phyloP scores from a whole-genome alignment of 306 rosid genomes.

The Aeschynomene evenia region DNA sequence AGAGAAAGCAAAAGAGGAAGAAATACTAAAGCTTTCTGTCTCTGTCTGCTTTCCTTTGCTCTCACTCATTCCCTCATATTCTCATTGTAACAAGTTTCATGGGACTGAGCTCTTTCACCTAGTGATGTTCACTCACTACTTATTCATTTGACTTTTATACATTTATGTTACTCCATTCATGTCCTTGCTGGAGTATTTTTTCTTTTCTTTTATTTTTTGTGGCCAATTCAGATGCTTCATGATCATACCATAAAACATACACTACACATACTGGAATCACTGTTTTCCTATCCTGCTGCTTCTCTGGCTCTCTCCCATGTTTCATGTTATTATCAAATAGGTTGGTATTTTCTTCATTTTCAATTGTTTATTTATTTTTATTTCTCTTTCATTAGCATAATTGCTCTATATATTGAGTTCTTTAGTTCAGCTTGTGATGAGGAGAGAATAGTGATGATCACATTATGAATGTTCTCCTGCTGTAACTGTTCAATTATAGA shows the following conservation, averaged over 20 bases:
- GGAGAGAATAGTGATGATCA: background rate
- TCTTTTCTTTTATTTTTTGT: too few relatives aligned
- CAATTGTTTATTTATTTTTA: background rate
- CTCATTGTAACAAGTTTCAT: conserved; percentile 21
- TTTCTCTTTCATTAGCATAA: background rate
- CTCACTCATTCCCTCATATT: conserved; percentile 49
- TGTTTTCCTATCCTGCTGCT: conserved; percentile 26
- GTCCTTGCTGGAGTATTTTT: background rate
- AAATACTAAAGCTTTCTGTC: conserved; percentile 22
- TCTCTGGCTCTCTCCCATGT: background rate
- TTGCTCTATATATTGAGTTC: background rate
- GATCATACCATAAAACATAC: background rate
- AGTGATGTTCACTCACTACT: conserved; percentile 37
- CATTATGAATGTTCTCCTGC: conserved; percentile 21
- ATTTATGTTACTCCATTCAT: background rate
- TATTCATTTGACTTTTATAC: conserved; percentile 18
- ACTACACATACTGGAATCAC: background rate
- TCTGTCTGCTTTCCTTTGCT: conserved; percentile 41
- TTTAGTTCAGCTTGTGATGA: conserved; percentile 10
- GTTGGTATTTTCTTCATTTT: conserved; percentile 16
- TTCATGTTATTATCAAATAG: conserved; percentile 24
- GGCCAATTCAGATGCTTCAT: conserved; percentile 11
- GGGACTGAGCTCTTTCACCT: conserved; percentile 27
- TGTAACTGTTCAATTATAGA: background rate
- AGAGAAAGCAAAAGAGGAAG: conserved; percentile 35